Percentiles rank a stretch among this genome's conserved stretches.
Evolutionary conservation across 768 basidiomycete genomes (phyloP).

Genomic region (Podaxis sp.): DNA sequence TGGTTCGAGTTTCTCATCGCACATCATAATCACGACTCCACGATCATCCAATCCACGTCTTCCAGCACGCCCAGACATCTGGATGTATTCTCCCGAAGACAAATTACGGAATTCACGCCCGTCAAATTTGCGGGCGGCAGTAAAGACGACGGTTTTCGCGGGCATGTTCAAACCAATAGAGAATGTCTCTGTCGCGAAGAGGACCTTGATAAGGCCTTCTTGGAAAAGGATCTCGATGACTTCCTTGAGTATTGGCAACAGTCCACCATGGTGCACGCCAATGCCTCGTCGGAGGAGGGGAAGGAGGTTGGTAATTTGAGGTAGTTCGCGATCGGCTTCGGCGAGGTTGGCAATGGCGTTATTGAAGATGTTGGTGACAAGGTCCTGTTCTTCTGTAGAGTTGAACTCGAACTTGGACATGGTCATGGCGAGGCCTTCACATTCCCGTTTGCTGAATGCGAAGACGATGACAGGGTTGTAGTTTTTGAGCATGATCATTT

Average conservation of each 20-base stretch:
- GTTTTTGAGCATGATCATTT: slow-evolving; percentile 97
- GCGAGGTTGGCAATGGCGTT: slow-evolving; percentile 92
- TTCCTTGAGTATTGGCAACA: slow-evolving; percentile 96
- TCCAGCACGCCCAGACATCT: slow-evolving; percentile 99
- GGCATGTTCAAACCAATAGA: slow-evolving; percentile 99
- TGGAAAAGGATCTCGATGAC: slow-evolving; percentile 99
- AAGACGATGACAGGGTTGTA: slow-evolving; percentile 99
- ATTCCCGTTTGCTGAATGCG: slow-evolving; percentile 97
- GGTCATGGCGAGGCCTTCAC: slow-evolving; percentile 87
- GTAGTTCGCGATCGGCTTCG: slow-evolving; percentile 82
- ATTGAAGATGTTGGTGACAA: slow-evolving; percentile 85
- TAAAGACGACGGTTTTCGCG: slow-evolving; percentile 99
- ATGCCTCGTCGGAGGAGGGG: slow-evolving; percentile 94
- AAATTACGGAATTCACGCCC: slow-evolving; percentile 92
- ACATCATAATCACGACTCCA: slow-evolving; percentile 99
- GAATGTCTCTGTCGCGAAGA: slow-evolving; percentile 99
- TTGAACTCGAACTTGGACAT: slow-evolving; percentile 98
- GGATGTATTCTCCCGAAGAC: slow-evolving; percentile 96
- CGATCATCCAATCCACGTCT: slow-evolving; percentile 96
- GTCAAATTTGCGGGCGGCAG: slow-evolving; percentile 92
- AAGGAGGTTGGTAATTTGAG: slow-evolving; percentile 90
- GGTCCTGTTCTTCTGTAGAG: slow-evolving; percentile 85
- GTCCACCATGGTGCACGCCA: slow-evolving; percentile 97
- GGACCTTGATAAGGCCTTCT: slow-evolving; percentile 95
- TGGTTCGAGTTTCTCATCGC: slow-evolving; percentile 96